These are phyloP conservation scores for Suhomyces bokatorum DNA, from an alignment of 1,139 yeast genomes.

Conservation along the genomic window DNA sequence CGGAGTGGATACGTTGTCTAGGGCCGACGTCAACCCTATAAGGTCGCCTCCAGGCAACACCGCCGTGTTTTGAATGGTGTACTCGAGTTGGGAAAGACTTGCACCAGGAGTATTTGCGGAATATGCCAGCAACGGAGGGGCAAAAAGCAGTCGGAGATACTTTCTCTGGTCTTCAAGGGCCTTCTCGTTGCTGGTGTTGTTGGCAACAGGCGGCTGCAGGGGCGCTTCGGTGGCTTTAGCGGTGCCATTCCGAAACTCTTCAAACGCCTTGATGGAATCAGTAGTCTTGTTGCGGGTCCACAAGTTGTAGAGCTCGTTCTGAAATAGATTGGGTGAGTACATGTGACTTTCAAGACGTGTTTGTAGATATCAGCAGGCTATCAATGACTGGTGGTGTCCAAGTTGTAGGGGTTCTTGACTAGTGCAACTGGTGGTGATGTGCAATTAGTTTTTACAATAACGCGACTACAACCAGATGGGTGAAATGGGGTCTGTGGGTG, in stretches of 20 bases:
- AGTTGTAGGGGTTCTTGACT: too few relatives aligned
- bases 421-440: too few relatives aligned
- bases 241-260: constrained; percentile 9
- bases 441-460: too few relatives aligned
- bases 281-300: constrained; percentile 32
- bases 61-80: constrained; percentile 28
- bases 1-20: constrained; percentile 19
- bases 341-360: constrained; percentile 19
- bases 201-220: not conserved
- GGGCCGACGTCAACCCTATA: constrained; percentile 1
- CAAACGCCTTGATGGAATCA: constrained; percentile 10
- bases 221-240: constrained; percentile 1
- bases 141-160: constrained; percentile 30
- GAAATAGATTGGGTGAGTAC: constrained; percentile 49
- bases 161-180: constrained; percentile 21
- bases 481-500: too few relatives aligned
- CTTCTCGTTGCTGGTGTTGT: constrained; percentile 15
- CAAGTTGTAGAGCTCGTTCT: constrained; percentile 43
- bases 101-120: constrained; percentile 55
- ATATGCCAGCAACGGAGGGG: constrained; percentile 57
- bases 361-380: not conserved
- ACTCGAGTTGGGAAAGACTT: constrained; percentile 31
- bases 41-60: constrained; percentile 12
- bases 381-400: too few relatives aligned
- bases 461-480: too few relatives aligned